Conservation (phyloP, 345 rosid genomes). For the Hibiscus trionum region DNA sequence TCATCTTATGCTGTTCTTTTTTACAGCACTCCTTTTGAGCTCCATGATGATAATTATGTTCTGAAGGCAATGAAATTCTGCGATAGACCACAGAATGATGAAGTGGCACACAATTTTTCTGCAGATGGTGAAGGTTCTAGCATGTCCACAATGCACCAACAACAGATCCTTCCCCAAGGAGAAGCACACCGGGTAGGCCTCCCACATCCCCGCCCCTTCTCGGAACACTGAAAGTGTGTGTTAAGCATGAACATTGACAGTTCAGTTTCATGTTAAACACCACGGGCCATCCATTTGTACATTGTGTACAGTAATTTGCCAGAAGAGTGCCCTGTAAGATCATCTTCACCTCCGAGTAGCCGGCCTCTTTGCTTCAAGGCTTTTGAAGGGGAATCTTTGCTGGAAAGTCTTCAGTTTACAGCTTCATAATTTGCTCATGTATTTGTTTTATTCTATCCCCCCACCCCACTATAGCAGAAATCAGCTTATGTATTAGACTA, state of each 20-base stretch:
- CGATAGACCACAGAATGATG: slow-evolving; percentile 43
- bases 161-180: slow-evolving; percentile 28
- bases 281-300: slow-evolving; percentile 39
- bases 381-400: slow-evolving; percentile 5
- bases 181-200: slow-evolving; percentile 36
- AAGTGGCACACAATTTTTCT: slow-evolving; percentile 24
- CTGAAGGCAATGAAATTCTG: slow-evolving; percentile 91
- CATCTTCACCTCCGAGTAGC: slow-evolving; percentile 1
- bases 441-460: slow-evolving; percentile 12
- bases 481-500: slow-evolving; percentile 15
- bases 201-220: slow-evolving; percentile 58
- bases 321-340: slow-evolving; percentile 12
- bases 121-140: slow-evolving; percentile 52
- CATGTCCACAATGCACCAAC: slow-evolving; percentile 38
- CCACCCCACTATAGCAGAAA: slow-evolving; percentile 17
- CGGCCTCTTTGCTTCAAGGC: background rate
- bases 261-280: slow-evolving; percentile 9
- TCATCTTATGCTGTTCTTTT: background rate
- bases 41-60: slow-evolving; percentile 93
- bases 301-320: slow-evolving; percentile 56
- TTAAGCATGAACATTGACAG: slow-evolving; percentile 66
- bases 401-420: slow-evolving; percentile 18
- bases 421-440: slow-evolving; percentile 19
- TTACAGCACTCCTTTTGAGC: slow-evolving; percentile 97
- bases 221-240: slow-evolving; percentile 55